Conservation (phyloP, 805 yeast species). For the Ogataea trehalophila region DNA sequence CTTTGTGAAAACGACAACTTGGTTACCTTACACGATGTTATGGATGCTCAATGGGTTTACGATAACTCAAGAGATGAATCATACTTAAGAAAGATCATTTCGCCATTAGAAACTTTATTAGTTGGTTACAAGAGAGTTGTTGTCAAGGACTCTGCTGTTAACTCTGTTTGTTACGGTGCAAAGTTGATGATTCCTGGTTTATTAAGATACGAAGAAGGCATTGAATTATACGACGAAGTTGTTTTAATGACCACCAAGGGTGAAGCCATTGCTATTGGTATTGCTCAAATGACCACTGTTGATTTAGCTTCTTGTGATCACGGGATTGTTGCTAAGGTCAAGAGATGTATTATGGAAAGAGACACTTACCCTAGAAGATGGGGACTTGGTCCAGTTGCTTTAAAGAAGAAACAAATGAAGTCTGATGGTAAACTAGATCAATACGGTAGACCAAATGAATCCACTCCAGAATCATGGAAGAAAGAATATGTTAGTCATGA, state of each 20-base stretch:
- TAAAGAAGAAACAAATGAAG: conserved; percentile 97
- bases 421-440: conserved; percentile 96
- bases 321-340: conserved; percentile 97
- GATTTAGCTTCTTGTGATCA: conserved; percentile 96
- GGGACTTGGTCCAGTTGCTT: conserved; percentile 99
- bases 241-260: conserved; percentile 98
- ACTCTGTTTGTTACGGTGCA: conserved; percentile 98
- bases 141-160: conserved; percentile 87
- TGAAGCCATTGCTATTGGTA: conserved; percentile 97
- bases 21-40: conserved; percentile 94
- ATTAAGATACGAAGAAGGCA: conserved; percentile 95
- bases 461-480: conserved; percentile 93
- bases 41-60: conserved; percentile 97
- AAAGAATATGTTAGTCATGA: conserved; percentile 70
- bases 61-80: conserved; percentile 97
- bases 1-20: conserved; percentile 82
- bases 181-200: conserved; percentile 98
- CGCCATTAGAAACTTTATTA: conserved; percentile 90
- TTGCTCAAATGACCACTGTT: conserved; percentile 98
- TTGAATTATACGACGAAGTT: conserved; percentile 95
- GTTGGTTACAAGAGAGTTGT: conserved; percentile 96
- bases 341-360: conserved; percentile 99
- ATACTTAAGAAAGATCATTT: conserved; percentile 87
- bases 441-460: conserved; percentile 89
- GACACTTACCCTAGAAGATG: conserved; percentile 99